Percentiles rank a stretch among this genome's conserved stretches.
phyloP scores from a whole-genome alignment of 495 filamentous ascomycete species.

The Elasticomyces elasticus region DNA sequence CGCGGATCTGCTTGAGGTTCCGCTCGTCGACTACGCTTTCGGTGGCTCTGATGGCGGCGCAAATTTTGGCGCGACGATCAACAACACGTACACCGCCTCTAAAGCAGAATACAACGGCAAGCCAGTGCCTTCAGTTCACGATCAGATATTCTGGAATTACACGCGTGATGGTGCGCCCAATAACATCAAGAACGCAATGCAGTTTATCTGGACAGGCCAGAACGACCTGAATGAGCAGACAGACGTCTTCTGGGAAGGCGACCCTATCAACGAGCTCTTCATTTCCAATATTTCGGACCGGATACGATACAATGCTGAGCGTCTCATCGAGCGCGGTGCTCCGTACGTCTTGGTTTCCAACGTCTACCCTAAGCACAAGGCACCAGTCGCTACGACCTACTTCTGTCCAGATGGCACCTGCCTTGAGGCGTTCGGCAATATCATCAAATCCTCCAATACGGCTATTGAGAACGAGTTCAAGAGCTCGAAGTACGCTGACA shows the following conservation, averaged over 20 bases:
- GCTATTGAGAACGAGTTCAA: conserved; percentile 9
- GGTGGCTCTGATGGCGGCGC: conserved; percentile 19
- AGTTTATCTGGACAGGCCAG: conserved; percentile 23
- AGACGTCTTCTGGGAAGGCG: conserved; percentile 21
- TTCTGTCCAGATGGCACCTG: conserved; percentile 17
- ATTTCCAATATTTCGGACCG: conserved; percentile 9
- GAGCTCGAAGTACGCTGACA: conserved; percentile 8
- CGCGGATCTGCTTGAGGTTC: conserved; percentile 10
- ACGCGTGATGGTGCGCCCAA: conserved; percentile 5
- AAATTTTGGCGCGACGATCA: conserved; percentile 17
- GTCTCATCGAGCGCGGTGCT: conserved; percentile 15
- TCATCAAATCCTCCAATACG: conserved; percentile 18
- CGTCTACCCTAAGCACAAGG: conserved; percentile 21
- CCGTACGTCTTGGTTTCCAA: conserved; percentile 22
- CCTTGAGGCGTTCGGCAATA: conserved; percentile 12
- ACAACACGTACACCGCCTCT: conserved; percentile 19
- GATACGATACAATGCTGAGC: conserved; percentile 10
- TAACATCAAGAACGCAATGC: conserved; percentile 13
- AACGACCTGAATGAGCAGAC: conserved; percentile 19
- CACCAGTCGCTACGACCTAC: conserved; percentile 16
- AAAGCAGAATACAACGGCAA: conserved; percentile 3
- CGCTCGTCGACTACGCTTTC: conserved; percentile 21
- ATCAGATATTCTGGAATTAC: conserved; percentile 21
- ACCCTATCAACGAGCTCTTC: conserved; percentile 20
- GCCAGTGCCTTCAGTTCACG: conserved; percentile 12